These are phyloP conservation scores for Xylariales sp. DNA, from an alignment of 2,329 filamentous ascomycete genomes.

Conservation along the genomic window DNA sequence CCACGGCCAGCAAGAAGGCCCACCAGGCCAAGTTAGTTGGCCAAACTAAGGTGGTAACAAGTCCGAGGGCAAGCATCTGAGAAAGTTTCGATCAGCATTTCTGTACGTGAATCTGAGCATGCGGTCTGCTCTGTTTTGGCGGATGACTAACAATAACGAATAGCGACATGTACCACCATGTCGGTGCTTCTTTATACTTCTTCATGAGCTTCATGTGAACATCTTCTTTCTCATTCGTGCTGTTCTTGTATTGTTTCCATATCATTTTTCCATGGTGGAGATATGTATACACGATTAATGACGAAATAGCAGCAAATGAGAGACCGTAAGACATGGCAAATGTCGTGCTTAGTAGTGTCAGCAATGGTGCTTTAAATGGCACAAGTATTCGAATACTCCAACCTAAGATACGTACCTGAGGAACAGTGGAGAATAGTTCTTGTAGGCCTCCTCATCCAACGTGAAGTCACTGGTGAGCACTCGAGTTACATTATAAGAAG, in stretches of 20 bases:
- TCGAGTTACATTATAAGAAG: slow-evolving; percentile 57
- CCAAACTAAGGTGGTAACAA: slow-evolving; percentile 53
- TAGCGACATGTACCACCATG: slow-evolving; percentile 59
- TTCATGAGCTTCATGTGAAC: slow-evolving; percentile 62
- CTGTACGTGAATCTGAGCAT: no score
- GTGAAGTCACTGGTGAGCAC: slow-evolving; percentile 60
- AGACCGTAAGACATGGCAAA: slow-evolving; percentile 68
- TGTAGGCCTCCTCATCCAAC: slow-evolving; percentile 59
- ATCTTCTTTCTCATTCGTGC: slow-evolving; percentile 56
- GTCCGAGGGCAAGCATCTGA: slow-evolving; percentile 50
- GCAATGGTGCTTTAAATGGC: no score
- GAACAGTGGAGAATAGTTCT: slow-evolving; percentile 64
- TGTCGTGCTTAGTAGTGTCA: slow-evolving; percentile 67
- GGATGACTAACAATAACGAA: slow-evolving; percentile 52
- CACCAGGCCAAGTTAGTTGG: slow-evolving; percentile 69
- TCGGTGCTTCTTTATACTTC: slow-evolving; percentile 58
- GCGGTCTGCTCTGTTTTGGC: no score
- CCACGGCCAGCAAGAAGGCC: slow-evolving; percentile 64
- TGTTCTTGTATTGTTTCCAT: slow-evolving; percentile 57
- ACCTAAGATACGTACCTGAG: no score
- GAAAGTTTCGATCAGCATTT: no score
- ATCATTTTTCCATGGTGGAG: slow-evolving; percentile 65
- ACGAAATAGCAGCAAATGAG: slow-evolving; percentile 67
- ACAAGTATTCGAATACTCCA: no score
- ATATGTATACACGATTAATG: slow-evolving; percentile 63